Evolutionary conservation across 495 filamentous ascomycete genomes (phyloP), one percentile per base, ranked within the genome.

Genomic region (Penicillium cosmopolitanum): DNA sequence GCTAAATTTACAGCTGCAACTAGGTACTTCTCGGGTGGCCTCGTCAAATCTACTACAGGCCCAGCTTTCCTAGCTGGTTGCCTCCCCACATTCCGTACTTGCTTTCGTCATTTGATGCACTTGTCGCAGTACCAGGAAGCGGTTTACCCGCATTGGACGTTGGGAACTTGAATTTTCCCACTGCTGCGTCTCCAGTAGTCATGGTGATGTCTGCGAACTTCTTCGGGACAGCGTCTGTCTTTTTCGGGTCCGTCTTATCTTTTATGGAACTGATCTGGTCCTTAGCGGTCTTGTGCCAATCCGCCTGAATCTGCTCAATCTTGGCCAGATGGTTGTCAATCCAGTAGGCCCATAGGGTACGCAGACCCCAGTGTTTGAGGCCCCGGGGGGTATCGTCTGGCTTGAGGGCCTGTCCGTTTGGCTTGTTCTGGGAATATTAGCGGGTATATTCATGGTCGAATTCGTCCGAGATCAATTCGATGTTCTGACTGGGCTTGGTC

Each of bases 331-430:
- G 57, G 3, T 25, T 31, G 57, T 60, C 57, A 31, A 60, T 60
- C 57, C 57, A 60, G 50, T 60, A 60, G 57, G 50, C 52, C 57
- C 57, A 60, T 31, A 60, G 42, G n/a, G 57, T 60, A 46, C 57
- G 57, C 57, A 60, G n/a, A 23, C 57, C 51, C 57, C 51, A 60
- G 38, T 50, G 28, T 9, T 50, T 55, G 7, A 60, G n/a, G 13
- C 31, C 57, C 16, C 12, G 25, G 16, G 57, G 51, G n/a, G 38
- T 25, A 9, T 36, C 38, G 6, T 51, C 50, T 43, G 18, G 13
- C 42, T 48, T 35, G 21, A 60, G 57, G 10, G 51, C 43, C 33
- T 53, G 53, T 25, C 57, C 57, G n/a, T 38, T 16, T 34, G 57
- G 51, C 13, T 4, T 21, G 28, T 40, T 21, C 23, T 50, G 38